These are phyloP conservation scores for Triticum timopheevii DNA, from an alignment of 176 grass and related monocot species.

Conservation along the genomic window DNA sequence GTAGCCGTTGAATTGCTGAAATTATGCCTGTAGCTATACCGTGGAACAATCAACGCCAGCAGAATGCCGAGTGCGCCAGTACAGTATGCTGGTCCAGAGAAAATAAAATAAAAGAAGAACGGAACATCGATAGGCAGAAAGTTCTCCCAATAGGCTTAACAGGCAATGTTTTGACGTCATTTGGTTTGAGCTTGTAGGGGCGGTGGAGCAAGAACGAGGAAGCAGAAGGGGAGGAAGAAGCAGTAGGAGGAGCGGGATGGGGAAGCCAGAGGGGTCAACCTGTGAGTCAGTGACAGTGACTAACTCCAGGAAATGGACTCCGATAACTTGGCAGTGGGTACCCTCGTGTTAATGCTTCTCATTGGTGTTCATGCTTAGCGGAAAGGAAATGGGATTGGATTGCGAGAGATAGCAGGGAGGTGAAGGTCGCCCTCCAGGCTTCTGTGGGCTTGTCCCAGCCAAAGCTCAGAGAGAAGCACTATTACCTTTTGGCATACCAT, in stretches of 20 bases:
- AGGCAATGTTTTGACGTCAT: background rate
- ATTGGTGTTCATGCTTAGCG: background rate
- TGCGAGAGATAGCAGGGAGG: too few species aligned
- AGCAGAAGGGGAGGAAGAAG: background rate
- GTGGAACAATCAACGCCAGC: background rate
- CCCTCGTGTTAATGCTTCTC: background rate
- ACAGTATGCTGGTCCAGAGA: background rate
- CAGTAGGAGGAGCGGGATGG: background rate
- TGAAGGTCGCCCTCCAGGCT: too few species aligned
- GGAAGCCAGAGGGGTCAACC: background rate
- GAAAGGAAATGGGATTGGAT: too few species aligned
- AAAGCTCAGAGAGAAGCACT: too few species aligned
- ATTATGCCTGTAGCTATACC: background rate
- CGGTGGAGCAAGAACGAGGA: background rate
- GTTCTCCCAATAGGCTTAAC: slow-evolving; percentile 14
- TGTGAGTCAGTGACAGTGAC: background rate
- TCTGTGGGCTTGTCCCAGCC: too few species aligned
- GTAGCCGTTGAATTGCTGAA: background rate
- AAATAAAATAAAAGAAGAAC: background rate
- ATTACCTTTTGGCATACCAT: too few species aligned
- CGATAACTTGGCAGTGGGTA: background rate
- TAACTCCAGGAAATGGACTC: background rate
- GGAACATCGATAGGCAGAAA: background rate
- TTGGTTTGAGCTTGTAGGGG: background rate
- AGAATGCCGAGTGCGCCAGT: background rate